Conservation (phyloP, 179 eudicot genomes). For the Drosera spatulata region DNA sequence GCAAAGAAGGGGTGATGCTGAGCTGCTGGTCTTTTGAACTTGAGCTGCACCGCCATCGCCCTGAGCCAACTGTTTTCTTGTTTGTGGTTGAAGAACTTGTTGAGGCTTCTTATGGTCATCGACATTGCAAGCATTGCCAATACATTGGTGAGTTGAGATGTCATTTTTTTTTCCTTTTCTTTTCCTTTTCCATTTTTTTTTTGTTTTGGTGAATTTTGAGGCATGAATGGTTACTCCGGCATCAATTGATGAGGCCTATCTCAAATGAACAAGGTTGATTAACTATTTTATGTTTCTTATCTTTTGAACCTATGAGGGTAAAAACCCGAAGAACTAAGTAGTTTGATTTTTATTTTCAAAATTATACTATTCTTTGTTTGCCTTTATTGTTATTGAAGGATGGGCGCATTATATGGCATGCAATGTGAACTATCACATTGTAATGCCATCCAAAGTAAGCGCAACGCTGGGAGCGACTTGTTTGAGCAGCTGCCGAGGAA, state of each 20-base stretch:
- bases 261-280: no score
- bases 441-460: conserved; percentile 60
- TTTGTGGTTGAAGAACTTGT: conserved; percentile 69
- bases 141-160: conserved; percentile 38
- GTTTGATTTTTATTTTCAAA: not conserved
- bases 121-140: conserved; percentile 71
- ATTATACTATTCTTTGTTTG: conserved; percentile 5
- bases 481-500: conserved; percentile 22
- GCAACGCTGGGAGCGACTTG: conserved; percentile 34
- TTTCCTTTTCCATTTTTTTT: no score
- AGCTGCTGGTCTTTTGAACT: conserved; percentile 81
- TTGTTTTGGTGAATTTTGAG: no score
- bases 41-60: conserved; percentile 63
- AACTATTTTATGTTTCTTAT: no score
- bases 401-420: conserved; percentile 97
- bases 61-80: conserved; percentile 41
- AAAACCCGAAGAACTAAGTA: not conserved
- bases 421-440: conserved; percentile 85
- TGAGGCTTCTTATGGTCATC: conserved; percentile 47
- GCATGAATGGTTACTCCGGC: no score
- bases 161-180: not conserved
- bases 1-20: conserved; percentile 14
- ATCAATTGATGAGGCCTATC: no score
- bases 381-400: conserved; percentile 29
- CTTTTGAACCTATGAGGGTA: no score